A percentile compares a stretch with the other conserved stretches of the same genome.
phyloP scores from a whole-genome alignment of 768 basidiomycete species.

The Pleurotus tuber-regium region DNA sequence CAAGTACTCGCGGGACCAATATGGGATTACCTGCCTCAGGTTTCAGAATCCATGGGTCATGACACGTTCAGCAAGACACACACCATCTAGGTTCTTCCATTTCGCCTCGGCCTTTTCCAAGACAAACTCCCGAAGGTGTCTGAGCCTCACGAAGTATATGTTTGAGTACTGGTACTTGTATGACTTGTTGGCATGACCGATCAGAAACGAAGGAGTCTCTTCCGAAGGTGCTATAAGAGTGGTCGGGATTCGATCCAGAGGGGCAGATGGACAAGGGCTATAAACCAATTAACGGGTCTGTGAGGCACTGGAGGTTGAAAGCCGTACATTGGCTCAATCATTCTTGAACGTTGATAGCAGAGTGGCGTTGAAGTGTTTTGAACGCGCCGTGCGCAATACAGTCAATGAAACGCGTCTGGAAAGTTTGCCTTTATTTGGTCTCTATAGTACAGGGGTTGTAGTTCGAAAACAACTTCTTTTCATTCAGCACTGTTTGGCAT shows the following conservation, averaged over 20 bases:
- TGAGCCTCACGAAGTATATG: slow-evolving; percentile 51
- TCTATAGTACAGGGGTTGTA: too few relatives aligned
- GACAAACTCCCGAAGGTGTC: slow-evolving; percentile 37
- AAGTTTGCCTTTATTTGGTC: background rate
- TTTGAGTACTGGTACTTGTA: slow-evolving; percentile 59
- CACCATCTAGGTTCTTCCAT: slow-evolving; percentile 43
- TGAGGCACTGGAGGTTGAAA: background rate
- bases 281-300: background rate
- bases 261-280: slow-evolving; percentile 22
- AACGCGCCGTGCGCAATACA: background rate
- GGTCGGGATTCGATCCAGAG: slow-evolving; percentile 34
- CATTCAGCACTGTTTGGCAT: slow-evolving; percentile 63
- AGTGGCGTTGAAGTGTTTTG: background rate
- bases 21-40: slow-evolving; percentile 56
- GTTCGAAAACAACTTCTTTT: too few relatives aligned
- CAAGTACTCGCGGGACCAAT: slow-evolving; percentile 79
- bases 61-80: slow-evolving; percentile 10
- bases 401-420: slow-evolving; percentile 7
- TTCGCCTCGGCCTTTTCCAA: slow-evolving; percentile 35
- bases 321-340: background rate
- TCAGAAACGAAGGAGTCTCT: slow-evolving; percentile 44
- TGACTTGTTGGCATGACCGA: slow-evolving; percentile 39
- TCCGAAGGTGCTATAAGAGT: slow-evolving; percentile 32
- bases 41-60: background rate
- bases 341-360: background rate